These are phyloP conservation scores for Cardamine chenopodiifolia DNA, from an alignment of 345 rosid genomes.

Conservation along the genomic window DNA sequence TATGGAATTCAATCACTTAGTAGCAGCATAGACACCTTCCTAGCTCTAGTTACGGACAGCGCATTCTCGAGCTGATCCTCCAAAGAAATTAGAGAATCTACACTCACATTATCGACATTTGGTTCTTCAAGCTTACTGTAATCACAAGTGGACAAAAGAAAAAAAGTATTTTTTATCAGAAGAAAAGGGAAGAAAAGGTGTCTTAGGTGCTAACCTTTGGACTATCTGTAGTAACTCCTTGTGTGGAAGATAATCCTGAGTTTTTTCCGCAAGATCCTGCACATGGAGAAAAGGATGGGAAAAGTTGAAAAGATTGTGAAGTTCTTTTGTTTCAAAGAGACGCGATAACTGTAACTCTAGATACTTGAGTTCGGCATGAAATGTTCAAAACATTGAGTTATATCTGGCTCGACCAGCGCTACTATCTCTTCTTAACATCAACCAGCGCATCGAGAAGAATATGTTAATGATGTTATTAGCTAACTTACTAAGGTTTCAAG, in stretches of 20 bases:
- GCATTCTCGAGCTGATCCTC: constrained; percentile 25
- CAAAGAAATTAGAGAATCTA: constrained; percentile 11
- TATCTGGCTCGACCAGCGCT: not conserved
- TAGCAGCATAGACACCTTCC: constrained; percentile 23
- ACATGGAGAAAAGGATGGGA: not conserved
- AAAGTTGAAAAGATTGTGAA: not conserved
- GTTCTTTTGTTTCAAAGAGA: not conserved
- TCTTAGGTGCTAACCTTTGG: constrained; percentile 26
- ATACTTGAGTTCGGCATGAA: not conserved
- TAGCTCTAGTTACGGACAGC: constrained; percentile 34
- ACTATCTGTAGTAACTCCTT: constrained; percentile 29
- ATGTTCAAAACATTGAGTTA: constrained; percentile 6
- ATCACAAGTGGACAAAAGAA: not conserved
- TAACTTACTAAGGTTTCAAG: constrained; percentile 36
- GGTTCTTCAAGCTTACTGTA: constrained; percentile 37
- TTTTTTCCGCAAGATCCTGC: constrained; percentile 26
- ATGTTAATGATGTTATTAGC: constrained; percentile 14
- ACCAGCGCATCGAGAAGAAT: not conserved
- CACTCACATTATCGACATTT: constrained; percentile 11
- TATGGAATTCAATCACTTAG: not conserved
- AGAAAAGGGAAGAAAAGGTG: not conserved
- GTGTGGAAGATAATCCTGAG: constrained; percentile 26
- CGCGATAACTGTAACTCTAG: not conserved
- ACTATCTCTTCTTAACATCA: constrained; percentile 7
- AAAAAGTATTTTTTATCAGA: not conserved